Evolutionary conservation across 495 filamentous ascomycete species (phyloP), one percentile per base, ranked within the genome.

Genomic region (Penicillium lagena): DNA sequence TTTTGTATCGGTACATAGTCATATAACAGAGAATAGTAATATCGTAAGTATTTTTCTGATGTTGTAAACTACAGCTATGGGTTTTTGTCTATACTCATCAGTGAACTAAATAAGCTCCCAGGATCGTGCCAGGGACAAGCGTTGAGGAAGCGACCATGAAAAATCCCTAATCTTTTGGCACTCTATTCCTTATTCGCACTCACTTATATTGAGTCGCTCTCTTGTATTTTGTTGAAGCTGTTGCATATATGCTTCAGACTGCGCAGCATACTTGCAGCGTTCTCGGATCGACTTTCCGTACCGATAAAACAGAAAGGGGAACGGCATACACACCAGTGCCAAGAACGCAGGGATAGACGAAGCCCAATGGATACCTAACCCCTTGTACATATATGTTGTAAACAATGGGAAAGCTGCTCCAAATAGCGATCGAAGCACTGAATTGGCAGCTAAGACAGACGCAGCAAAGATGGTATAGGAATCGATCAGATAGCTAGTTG

Each of bases 321-420:
- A 80, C 0, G 84, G 84, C 40, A 83, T 62, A 57, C 82, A 85
- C 5, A 60, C 66, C 12, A 87, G 49, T 1, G 80, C 71, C 7
- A 87, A 65, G 58, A 86, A 85, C 0, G 80, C 83, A 1, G 82
- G 81, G 30, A 88, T 66, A 4, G 73, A 73, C 28, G 71, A 78
- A 5, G 81, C 83, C 83, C 81, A 86, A 58, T 85, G 79, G 40
- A 79, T 74, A 43, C 84, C 83, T 1, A 88, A 68, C 44, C 73
- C 63, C 4, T 60, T 34, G 60, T 83, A 87, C 78, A 87, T 80
- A 38, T 77, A 51, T 0, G 71, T 72, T 0, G 82, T 86, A 63
- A 88, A 87, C 0, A 88, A 65, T 1, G 84, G 84, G 60, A 89
- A 86, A 0, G 71, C 77, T 13, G 81, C 79, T 37, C 83, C 82